Conservation (phyloP, 176 grass and related monocot species). For the Rhynchospora tenuis region DNA sequence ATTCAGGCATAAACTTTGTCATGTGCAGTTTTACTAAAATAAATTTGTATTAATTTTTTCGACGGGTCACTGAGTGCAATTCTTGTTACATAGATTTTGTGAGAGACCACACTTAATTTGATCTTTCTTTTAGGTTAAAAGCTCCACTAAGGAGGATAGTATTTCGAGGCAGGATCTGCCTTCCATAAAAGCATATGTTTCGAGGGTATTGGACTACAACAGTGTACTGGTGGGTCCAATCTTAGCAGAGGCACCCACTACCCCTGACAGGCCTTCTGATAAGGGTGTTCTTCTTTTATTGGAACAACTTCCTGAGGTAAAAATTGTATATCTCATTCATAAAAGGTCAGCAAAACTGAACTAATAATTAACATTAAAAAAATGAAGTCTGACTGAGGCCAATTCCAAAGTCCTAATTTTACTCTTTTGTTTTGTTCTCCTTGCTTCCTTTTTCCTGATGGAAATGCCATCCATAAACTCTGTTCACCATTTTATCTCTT, state of each 20-base stretch:
- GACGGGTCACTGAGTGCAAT: not conserved
- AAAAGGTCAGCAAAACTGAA: not conserved
- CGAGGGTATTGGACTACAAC: conserved; percentile 60
- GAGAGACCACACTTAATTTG: conserved; percentile 9
- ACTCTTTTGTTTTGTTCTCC: not conserved
- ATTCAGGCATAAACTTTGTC: too few species aligned
- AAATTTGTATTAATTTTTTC: not conserved
- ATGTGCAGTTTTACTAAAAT: not conserved
- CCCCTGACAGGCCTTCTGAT: conserved; percentile 77
- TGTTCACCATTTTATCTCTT: conserved; percentile 3
- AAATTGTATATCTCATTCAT: not conserved
- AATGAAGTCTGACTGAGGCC: not conserved
- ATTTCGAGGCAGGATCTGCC: conserved; percentile 4
- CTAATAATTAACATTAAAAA: not conserved
- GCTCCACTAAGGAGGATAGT: conserved; percentile 5
- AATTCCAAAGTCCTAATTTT: not conserved
- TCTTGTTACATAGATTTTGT: not conserved
- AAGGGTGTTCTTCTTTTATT: conserved; percentile 69
- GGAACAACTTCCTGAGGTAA: conserved; percentile 79
- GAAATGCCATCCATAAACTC: not conserved
- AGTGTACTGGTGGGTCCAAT: conserved; percentile 32
- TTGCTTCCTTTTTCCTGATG: not conserved
- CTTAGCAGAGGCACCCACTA: conserved; percentile 75
- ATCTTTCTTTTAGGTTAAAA: conserved; percentile 21
- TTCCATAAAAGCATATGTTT: conserved; percentile 52